A percentile compares a stretch with the other conserved stretches of the same genome.
These are phyloP conservation scores for Metschnikowia kofuensis DNA, from an alignment of 805 yeast genomes.

Conservation along the genomic window DNA sequence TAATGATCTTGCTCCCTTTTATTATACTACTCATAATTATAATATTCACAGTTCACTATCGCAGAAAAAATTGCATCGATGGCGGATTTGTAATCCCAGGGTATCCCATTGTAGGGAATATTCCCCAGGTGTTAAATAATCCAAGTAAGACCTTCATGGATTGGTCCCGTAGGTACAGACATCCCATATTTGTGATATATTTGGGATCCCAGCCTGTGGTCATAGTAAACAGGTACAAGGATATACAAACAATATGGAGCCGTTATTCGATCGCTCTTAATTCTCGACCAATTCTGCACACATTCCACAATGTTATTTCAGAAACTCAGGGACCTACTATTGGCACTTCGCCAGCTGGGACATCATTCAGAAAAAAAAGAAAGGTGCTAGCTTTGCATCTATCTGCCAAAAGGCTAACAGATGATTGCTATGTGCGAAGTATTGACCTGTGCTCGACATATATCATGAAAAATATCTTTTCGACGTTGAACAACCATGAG, in stretches of 20 bases:
- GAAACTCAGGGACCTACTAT: slow-evolving; percentile 56
- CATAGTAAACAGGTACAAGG: slow-evolving; percentile 63
- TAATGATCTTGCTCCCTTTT: too few species aligned
- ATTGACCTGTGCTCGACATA: slow-evolving; percentile 38
- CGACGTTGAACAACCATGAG: slow-evolving; percentile 13
- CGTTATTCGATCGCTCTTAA: slow-evolving; percentile 47
- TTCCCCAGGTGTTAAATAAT: slow-evolving; percentile 41
- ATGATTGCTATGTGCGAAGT: slow-evolving; percentile 27
- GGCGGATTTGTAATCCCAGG: slow-evolving; percentile 45
- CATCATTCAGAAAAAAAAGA: slow-evolving; percentile 44
- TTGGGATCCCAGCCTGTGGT: slow-evolving; percentile 57
- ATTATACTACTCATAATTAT: slow-evolving; percentile 1
- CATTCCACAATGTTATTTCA: slow-evolving; percentile 64
- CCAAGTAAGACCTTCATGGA: slow-evolving; percentile 49
- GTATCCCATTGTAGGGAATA: slow-evolving; percentile 51
- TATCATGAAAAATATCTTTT: slow-evolving; percentile 19
- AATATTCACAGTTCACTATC: too few species aligned
- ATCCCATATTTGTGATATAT: slow-evolving; percentile 56
- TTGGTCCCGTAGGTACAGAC: slow-evolving; percentile 44
- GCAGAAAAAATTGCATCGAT: slow-evolving; percentile 18
- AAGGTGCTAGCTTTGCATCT: slow-evolving; percentile 48
- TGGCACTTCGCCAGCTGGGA: slow-evolving; percentile 63
- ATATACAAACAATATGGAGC: slow-evolving; percentile 54
- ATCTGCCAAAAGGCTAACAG: slow-evolving; percentile 28
- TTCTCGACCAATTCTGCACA: slow-evolving; percentile 64